Evolutionary conservation across 2,329 filamentous ascomycete genomes (phyloP).

Genomic region (Claviceps purpurea): DNA sequence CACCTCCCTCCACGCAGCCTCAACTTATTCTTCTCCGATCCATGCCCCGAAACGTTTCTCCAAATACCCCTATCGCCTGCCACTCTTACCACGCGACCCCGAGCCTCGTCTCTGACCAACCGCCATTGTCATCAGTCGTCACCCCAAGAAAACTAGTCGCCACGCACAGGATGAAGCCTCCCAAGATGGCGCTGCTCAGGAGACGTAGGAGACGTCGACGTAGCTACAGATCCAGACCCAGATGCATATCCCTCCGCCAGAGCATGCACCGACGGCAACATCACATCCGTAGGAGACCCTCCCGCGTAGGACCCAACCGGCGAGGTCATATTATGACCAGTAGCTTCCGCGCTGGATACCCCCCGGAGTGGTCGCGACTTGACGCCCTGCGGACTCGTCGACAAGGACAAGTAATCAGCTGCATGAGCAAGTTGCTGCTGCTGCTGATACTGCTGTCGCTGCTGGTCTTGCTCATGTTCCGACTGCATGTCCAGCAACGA

Average conservation of each 20-base stretch:
- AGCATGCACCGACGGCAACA: not conserved
- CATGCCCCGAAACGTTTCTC: constrained; percentile 12
- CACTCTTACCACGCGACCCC: constrained; percentile 33
- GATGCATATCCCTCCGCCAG: constrained; percentile 7
- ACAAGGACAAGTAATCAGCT: constrained; percentile 22
- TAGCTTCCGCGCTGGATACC: constrained; percentile 31
- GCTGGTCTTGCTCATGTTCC: constrained; percentile 7
- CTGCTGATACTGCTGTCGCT: not conserved
- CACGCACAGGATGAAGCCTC: constrained; percentile 11
- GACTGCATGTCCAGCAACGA: constrained; percentile 34
- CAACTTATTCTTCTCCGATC: constrained; percentile 19
- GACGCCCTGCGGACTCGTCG: constrained; percentile 24
- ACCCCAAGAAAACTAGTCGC: not conserved
- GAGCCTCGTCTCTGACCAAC: constrained; percentile 35
- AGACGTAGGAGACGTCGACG: constrained; percentile 21
- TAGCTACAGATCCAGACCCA: constrained; percentile 12
- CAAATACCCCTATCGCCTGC: constrained; percentile 12
- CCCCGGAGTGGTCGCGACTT: constrained; percentile 25
- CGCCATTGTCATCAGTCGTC: constrained; percentile 16
- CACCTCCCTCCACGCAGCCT: constrained; percentile 29
- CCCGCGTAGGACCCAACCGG: constrained; percentile 22
- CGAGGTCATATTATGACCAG: constrained; percentile 29
- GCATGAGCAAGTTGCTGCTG: constrained; percentile 11
- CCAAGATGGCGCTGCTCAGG: constrained; percentile 31
- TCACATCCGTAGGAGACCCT: not conserved